Evolutionary conservation across 139 green algal genomes (phyloP).

Genomic region (Picochlorum sp.): DNA sequence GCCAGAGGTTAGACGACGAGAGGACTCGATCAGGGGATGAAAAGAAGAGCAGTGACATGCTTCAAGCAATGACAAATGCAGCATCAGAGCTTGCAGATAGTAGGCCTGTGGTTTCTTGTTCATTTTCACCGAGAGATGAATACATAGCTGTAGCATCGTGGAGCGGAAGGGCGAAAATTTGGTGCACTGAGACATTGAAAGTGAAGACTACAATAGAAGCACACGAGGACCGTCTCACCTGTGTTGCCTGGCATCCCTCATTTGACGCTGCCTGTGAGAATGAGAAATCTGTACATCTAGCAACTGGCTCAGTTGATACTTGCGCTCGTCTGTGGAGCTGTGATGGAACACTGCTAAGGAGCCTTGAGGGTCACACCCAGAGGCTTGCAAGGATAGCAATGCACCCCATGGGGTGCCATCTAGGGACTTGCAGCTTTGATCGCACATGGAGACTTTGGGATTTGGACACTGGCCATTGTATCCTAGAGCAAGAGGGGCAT

Average conservation of each 20-base stretch:
- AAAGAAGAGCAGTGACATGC: background rate
- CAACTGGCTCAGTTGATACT: slow-evolving; percentile 61
- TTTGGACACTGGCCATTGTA: slow-evolving; percentile 58
- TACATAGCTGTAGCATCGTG: slow-evolving; percentile 62
- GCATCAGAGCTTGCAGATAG: slow-evolving; percentile 79
- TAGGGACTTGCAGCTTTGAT: slow-evolving; percentile 82
- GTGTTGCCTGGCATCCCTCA: slow-evolving; percentile 77
- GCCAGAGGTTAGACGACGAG: slow-evolving; percentile 34
- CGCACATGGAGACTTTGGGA: slow-evolving; percentile 96
- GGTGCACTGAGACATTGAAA: slow-evolving; percentile 37
- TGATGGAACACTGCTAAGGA: slow-evolving; percentile 44
- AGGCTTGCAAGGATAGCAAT: slow-evolving; percentile 75
- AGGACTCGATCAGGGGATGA: too few species aligned
- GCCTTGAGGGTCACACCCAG: slow-evolving; percentile 72
- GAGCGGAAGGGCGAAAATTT: slow-evolving; percentile 68
- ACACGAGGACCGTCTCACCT: slow-evolving; percentile 73
- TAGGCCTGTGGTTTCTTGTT: slow-evolving; percentile 66
- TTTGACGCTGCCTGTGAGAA: slow-evolving; percentile 14
- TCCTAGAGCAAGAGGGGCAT: slow-evolving; percentile 97
- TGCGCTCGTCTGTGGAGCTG: slow-evolving; percentile 49
- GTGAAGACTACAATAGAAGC: slow-evolving; percentile 42
- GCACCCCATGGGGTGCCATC: slow-evolving; percentile 76
- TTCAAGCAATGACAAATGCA: slow-evolving; percentile 16
- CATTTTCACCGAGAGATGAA: slow-evolving; percentile 58
- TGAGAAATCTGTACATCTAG: slow-evolving; percentile 24